phyloP scores from a whole-genome alignment of 352 stramenopile genomes.

The Stramenopiles sp. region DNA sequence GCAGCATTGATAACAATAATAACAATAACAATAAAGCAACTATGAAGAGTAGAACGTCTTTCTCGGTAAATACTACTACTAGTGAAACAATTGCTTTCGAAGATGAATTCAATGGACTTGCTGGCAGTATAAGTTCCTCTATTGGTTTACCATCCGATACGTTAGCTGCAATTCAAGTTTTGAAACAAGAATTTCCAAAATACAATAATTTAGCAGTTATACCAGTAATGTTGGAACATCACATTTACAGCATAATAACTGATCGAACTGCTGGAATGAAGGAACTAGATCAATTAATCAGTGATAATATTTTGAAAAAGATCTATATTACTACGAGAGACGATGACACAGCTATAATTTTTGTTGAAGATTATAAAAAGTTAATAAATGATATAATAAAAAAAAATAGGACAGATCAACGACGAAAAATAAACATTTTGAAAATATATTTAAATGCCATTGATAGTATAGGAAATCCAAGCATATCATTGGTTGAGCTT shows the following conservation, averaged over 20 bases:
- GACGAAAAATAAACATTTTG: too few relatives aligned
- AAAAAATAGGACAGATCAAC: too few relatives aligned
- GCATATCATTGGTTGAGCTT: too few relatives aligned
- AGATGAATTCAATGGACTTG: neutral
- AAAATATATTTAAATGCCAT: too few relatives aligned
- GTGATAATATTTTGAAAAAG: neutral
- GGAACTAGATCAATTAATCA: neutral
- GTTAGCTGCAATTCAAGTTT: neutral
- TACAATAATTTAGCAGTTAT: neutral
- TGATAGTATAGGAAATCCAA: too few relatives aligned
- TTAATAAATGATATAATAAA: too few relatives aligned
- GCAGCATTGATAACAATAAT: too few relatives aligned
- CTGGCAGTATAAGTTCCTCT: neutral
- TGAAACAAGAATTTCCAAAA: neutral
- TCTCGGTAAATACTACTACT: neutral
- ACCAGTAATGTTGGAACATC: neutral
- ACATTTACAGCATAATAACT: neutral
- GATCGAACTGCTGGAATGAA: neutral
- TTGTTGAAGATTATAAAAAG: neutral
- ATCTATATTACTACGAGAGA: neutral
- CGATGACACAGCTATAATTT: neutral
- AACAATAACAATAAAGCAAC: too few relatives aligned
- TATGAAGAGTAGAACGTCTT: neutral
- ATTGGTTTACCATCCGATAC: neutral
- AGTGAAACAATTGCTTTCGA: neutral